phyloP scores from a whole-genome alignment of 2,329 filamentous ascomycete genomes.

The Sarocladium kiliense region DNA sequence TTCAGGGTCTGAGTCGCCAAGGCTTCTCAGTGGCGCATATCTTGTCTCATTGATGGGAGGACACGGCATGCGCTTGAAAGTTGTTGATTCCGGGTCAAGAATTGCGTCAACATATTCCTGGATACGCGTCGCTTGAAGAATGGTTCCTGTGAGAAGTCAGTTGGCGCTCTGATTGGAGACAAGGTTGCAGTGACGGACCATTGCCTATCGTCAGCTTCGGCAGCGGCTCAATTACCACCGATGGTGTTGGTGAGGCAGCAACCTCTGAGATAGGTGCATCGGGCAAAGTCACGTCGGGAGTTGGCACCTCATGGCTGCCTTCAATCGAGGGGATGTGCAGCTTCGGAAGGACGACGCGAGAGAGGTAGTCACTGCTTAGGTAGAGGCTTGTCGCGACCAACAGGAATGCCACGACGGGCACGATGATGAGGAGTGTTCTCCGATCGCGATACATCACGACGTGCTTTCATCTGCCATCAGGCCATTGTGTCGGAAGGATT shows the following conservation, averaged over 20 bases:
- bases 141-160: background rate
- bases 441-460: slow-evolving; percentile 7
- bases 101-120: background rate
- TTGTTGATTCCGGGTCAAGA: background rate
- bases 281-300: background rate
- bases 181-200: background rate
- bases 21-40: background rate
- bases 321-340: background rate
- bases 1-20: background rate
- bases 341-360: background rate
- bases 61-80: background rate
- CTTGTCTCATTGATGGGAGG: slow-evolving; percentile 2
- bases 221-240: background rate
- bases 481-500: too few relatives aligned
- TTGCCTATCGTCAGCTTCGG: background rate
- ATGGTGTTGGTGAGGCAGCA: background rate
- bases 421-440: background rate
- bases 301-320: background rate
- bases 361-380: background rate
- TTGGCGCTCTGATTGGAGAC: background rate
- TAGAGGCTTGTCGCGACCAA: background rate
- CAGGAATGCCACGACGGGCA: slow-evolving; percentile 2
- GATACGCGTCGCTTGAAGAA: background rate
- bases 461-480: background rate
- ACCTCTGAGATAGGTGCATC: background rate